Base-by-base conservation (phyloP, 257 asterid species). In the Solanum piurae region DNA sequence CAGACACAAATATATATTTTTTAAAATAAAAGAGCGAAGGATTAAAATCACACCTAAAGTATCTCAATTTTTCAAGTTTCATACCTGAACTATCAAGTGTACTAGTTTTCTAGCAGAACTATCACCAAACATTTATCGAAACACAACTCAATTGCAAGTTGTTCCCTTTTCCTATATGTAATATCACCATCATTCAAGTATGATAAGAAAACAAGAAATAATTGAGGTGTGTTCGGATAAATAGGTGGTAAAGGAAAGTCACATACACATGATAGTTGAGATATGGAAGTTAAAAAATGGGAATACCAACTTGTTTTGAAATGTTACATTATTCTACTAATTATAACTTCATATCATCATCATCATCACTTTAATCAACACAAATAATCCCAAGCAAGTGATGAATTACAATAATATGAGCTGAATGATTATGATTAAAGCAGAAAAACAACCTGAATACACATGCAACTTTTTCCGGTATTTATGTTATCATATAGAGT, bases 371-470 rank as follows among this genome's bases (percentile, higher is more conserved):
- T n/a, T n/a, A 64, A 64, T n/a, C 7, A 9, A 49, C 58, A 49
- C 58, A 46, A 46, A 46, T 46, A 46, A 46, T 46, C 58, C 7
- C 58, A 49, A 49, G 21, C 55, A 62, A 62, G 12, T 62, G 14
- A 52, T 52, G 23, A 52, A 52, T 52, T 2, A 52, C n/a, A 52
- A 52, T 52, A 52, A 52, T 18, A 18, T 52, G 23, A 16, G 62
- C 23, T 52, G 62, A 49, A 49, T 49, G 21, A 49, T 49, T 14
- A 49, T 49, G 21, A 52, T 52, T 16, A 52, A 52, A 52, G 62
- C 27, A 58, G 25, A 18, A 58, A 27, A 82, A 20, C 62, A 84
- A 90, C 92, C 91, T 91, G 92, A 77, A 91, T 89, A 77, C 90
- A 92, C 77, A 84, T 66, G 86, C 91, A 88, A 86, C 34, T 85